A percentile compares a stretch with the other conserved stretches of the same genome.
phyloP scores from a whole-genome alignment of 148 eudicot species.

The Spergularia bocconei region DNA sequence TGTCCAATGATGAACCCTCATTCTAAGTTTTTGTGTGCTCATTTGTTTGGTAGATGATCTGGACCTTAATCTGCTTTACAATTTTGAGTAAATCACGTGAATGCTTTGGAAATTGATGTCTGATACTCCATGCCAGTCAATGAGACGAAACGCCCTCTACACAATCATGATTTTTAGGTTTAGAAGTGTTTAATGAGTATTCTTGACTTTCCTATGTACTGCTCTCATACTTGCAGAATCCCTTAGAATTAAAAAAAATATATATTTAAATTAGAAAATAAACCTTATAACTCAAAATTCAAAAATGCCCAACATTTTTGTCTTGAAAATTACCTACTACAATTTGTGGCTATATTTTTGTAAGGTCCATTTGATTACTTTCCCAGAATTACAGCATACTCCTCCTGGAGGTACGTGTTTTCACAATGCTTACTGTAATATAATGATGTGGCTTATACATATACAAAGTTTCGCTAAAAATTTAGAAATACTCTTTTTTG shows the following conservation, averaged over 20 bases:
- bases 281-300: neutral
- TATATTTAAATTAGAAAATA: no score
- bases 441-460: neutral
- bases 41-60: neutral
- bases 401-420: neutral
- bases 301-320: neutral
- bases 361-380: neutral
- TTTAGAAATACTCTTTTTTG: neutral
- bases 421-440: neutral
- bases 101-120: constrained; percentile 2
- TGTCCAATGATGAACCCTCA: neutral
- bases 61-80: neutral
- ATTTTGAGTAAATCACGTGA: neutral
- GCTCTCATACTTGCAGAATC: neutral
- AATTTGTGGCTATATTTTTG: neutral
- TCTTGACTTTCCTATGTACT: neutral
- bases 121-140: neutral
- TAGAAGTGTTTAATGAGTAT: neutral
- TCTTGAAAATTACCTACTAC: neutral
- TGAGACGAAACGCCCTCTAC: neutral
- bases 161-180: neutral
- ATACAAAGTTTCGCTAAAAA: neutral
- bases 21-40: neutral
- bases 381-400: neutral
- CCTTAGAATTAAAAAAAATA: no score